Conservation (phyloP, 108 stramenopile species). For the Cyclotella kingstonii region DNA sequence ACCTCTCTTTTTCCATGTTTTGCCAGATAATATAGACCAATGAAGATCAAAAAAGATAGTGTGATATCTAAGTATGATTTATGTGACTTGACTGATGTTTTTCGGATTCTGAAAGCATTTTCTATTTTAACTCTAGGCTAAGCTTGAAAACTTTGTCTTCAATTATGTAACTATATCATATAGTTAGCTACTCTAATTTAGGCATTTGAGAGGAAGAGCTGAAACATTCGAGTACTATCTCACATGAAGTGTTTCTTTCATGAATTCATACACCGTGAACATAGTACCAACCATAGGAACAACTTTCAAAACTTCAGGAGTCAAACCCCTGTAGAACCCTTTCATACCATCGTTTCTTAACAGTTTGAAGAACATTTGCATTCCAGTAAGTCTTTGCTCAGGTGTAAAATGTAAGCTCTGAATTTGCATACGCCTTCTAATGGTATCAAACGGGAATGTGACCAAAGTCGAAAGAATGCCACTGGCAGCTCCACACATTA, state of each 20-base stretch:
- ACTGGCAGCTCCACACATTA: conserved; percentile 80
- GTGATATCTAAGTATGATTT: too few relatives aligned
- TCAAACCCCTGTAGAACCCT: conserved; percentile 89
- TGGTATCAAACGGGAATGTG: conserved; percentile 91
- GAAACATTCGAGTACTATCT: conserved; percentile 1
- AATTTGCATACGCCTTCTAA: conserved; percentile 90
- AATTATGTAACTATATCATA: too few relatives aligned
- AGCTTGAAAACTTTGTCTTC: too few relatives aligned
- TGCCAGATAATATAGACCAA: too few relatives aligned
- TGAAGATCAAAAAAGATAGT: too few relatives aligned
- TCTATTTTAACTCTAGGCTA: too few relatives aligned
- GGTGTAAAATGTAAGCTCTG: conserved; percentile 74
- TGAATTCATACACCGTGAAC: conserved; percentile 88
- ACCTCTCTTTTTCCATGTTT: too few relatives aligned
- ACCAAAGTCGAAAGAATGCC: conserved; percentile 73
- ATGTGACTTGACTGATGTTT: too few relatives aligned
- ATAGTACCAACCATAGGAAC: conserved; percentile 94
- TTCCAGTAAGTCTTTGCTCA: conserved; percentile 56
- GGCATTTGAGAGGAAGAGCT: too few relatives aligned
- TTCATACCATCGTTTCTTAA: conserved; percentile 68
- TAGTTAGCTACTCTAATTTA: too few relatives aligned
- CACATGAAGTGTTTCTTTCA: conserved; percentile 74
- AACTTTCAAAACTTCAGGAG: conserved; percentile 91
- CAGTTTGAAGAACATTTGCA: conserved; percentile 56
- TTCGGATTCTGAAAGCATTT: too few relatives aligned